Percentiles rank a stretch among this genome's conserved stretches.
Evolutionary conservation across 805 yeast species (phyloP).

Genomic region (Kodamaea neixiangensis): DNA sequence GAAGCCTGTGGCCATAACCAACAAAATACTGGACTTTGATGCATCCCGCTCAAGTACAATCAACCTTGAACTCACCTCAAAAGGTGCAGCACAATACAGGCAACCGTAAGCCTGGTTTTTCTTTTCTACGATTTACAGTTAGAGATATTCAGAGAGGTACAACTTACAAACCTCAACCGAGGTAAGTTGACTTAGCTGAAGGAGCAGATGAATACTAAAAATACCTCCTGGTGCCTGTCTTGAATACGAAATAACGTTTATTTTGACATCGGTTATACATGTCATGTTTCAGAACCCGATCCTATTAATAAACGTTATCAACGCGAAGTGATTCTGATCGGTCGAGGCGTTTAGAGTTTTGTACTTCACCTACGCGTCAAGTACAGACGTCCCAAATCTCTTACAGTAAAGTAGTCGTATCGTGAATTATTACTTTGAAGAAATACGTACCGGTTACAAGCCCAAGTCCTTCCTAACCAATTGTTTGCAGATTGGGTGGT

Average conservation of each 20-base stretch:
- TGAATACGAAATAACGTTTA: not conserved
- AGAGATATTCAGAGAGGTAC: not conserved
- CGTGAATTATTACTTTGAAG: not conserved
- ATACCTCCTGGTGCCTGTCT: not conserved
- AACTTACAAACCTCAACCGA: not conserved
- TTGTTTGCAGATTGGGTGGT: conserved; percentile 40
- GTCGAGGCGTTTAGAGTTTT: not conserved
- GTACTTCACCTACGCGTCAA: not conserved
- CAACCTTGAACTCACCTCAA: not conserved
- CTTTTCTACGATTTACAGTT: not conserved
- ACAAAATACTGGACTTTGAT: not conserved
- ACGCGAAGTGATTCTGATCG: not conserved
- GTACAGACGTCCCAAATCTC: not conserved
- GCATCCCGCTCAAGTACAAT: not conserved
- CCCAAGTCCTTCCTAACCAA: conserved; percentile 84
- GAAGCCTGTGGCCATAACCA: not conserved
- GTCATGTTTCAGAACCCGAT: not conserved
- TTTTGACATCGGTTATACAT: not conserved
- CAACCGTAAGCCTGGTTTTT: not conserved
- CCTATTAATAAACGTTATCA: not conserved
- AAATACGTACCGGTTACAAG: conserved; percentile 13
- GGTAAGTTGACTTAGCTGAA: not conserved
- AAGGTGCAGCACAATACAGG: not conserved
- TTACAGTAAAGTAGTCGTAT: not conserved
- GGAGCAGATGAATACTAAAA: not conserved